Evolutionary conservation across 768 basidiomycete species (phyloP), one percentile per base, ranked within the genome.

Genomic region (Sporobolomyces phaffii): DNA sequence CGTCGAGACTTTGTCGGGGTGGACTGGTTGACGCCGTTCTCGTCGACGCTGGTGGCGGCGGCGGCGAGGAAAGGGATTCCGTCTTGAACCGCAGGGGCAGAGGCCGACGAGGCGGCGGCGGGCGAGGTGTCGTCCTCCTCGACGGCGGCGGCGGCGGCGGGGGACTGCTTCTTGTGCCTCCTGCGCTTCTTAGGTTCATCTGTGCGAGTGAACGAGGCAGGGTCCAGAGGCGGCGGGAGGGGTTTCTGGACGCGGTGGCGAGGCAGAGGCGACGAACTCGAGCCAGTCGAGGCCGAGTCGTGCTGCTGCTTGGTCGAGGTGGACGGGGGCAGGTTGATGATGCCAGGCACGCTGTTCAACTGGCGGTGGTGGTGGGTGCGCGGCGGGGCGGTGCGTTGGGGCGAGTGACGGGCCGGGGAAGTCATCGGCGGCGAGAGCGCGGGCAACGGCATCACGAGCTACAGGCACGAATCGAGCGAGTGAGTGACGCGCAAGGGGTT

Each of bases 301-400:
- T 33, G 43, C 9, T 18, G 18, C n/a, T n/a, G 10, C 34, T 51
- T 41, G 14, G 44, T 29, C 45, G 44, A 43, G 5, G 62, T 41
- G 22, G 52, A 18, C 11, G 58, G 57, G 41, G 52, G 52, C 36
- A 57, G 31, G 47, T 38, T 67, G 65, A 61, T 62, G 54, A 62
- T 67, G 36, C 60, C 64, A 2, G 58, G 64, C 13, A 44, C 28
- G 48, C 17, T 51, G 26, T 15, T 57, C 8, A 57, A 36, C 53
- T 57, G 54, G 36, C 28, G 31, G 24, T 31, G 34, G n/a, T 34
- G 38, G 22, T 20, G 29, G 31, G 33, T 33, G 15, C 44, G 43
- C 6, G 60, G 48, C 0, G 65, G 49, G 50, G 26, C 43, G 0
- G 63, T 11, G 5, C 33, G 53, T 4, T 47, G 45, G 9, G 49